Evolutionary conservation across 768 basidiomycete species (phyloP).

Genomic region (Podaxis carcinomalis): DNA sequence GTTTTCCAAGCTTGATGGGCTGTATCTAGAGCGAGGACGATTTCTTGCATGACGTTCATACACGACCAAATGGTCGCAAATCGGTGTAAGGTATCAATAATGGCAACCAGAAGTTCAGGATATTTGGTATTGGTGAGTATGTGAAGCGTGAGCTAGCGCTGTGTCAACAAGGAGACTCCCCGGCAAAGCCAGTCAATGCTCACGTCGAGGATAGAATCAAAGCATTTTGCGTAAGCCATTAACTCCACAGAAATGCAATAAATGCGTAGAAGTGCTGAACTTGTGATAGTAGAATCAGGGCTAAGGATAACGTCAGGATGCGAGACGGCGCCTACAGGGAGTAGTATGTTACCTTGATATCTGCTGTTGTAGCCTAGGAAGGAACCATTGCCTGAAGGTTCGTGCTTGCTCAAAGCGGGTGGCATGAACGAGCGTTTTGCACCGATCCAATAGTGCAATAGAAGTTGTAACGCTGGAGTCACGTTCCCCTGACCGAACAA

Average conservation of each 20-base stretch:
- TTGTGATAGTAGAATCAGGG: conserved; percentile 24
- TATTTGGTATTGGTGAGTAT: conserved; percentile 51
- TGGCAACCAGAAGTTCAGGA: conserved; percentile 49
- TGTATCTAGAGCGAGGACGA: conserved; percentile 55
- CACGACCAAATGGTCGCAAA: conserved; percentile 74
- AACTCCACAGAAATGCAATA: conserved; percentile 58
- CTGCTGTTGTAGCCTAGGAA: conserved; percentile 61
- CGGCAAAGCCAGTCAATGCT: conserved; percentile 15
- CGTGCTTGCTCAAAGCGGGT: conserved; percentile 74
- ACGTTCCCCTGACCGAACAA: not conserved
- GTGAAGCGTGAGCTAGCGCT: conserved; percentile 43
- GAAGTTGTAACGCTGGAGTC: conserved; percentile 24
- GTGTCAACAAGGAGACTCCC: conserved; percentile 9
- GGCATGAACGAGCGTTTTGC: conserved; percentile 44
- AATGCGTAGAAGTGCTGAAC: conserved; percentile 39
- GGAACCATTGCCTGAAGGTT: conserved; percentile 66
- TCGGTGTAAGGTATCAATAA: conserved; percentile 70
- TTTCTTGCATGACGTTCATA: conserved; percentile 56
- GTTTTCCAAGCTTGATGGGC: conserved; percentile 62
- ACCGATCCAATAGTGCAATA: conserved; percentile 35
- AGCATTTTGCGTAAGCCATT: conserved; percentile 59
- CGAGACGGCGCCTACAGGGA: not conserved
- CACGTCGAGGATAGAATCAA: conserved; percentile 68
- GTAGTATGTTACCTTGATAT: conserved; percentile 39
- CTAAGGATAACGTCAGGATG: conserved; percentile 4